Evolutionary conservation across 805 yeast genomes (phyloP), one percentile per base, ranked within the genome.

Genomic region (Scheffersomyces amazonensis): DNA sequence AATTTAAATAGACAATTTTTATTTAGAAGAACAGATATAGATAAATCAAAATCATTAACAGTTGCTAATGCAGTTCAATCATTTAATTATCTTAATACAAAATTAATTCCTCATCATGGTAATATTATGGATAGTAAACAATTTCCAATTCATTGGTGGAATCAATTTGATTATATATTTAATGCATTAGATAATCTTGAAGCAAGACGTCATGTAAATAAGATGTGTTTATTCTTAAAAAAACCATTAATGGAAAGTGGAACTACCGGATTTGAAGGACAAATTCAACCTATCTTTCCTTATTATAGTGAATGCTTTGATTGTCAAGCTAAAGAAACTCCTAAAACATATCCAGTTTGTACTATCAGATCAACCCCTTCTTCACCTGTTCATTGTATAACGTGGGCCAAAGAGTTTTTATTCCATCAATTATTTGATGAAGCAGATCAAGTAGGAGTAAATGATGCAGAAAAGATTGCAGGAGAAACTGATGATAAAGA

Each of bases 331-430:
- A 88, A 91, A 53, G 28, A 24, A 12, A 81, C 95, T 0, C 96
- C 97, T 5, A 89, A 86, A 53, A 75, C 93, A 0, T 93, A 80
- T 58, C 97, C 99, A 0, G 96, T 93, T 1, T 93, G 99, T 59
- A 93, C 99, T 0, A 93, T 93, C 41, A 73, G 99, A 46, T 87
- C 96, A 5, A 93, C 99, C 0, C 99, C 99, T 0, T 87, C 96
- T 0, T 89, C 86, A 54, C 97, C 97, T 0, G 83, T 93, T 5
- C 99, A 93, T 56, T 89, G 96, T 59, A 83, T 93, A 18, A 96
- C 95, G 1, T 93, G 99, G 99, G 95, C 97, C 7, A 93, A 93
- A 56, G 87, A 85, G 50, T 95, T 87, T 54, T 63, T 93, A 36
- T 89, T 93, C 55, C 73, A 78, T 17, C 95, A 88, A 53, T 66